Evolutionary conservation across 2,329 filamentous ascomycete genomes (phyloP).

Genomic region (Sporothrix pallida): DNA sequence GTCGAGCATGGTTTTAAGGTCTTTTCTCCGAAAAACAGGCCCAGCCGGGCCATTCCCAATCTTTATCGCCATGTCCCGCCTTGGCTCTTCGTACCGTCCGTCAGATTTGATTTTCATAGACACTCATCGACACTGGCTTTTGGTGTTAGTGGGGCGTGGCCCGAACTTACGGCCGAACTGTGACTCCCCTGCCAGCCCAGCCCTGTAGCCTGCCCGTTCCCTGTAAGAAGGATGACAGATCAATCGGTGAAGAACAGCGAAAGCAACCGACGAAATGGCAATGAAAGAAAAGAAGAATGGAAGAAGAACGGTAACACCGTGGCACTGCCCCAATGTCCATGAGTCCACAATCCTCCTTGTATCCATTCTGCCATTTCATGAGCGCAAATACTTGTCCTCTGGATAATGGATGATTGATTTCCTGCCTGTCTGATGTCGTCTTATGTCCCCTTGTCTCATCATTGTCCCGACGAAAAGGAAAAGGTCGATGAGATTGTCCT

Average conservation of each 20-base stretch:
- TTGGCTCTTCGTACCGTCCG: too few species aligned
- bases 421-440: too few species aligned
- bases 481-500: too few species aligned
- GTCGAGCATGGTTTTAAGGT: neutral
- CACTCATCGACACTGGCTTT: too few species aligned
- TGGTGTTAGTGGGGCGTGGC: neutral
- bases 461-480: too few species aligned
- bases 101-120: too few species aligned
- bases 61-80: too few species aligned
- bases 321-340: neutral
- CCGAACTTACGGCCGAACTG: constrained; percentile 24
- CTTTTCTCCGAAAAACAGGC: neutral
- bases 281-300: neutral
- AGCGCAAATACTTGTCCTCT: neutral
- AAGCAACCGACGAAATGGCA: neutral
- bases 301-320: neutral
- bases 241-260: neutral
- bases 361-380: neutral
- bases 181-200: neutral
- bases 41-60: too few species aligned
- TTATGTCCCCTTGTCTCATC: too few species aligned
- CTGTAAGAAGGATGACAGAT: constrained; percentile 18
- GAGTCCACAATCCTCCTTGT: neutral
- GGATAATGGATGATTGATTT: too few species aligned
- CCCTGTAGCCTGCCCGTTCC: neutral